Evolutionary conservation across 176 grass and related monocot species (phyloP).

Genomic region (Canna indica): DNA sequence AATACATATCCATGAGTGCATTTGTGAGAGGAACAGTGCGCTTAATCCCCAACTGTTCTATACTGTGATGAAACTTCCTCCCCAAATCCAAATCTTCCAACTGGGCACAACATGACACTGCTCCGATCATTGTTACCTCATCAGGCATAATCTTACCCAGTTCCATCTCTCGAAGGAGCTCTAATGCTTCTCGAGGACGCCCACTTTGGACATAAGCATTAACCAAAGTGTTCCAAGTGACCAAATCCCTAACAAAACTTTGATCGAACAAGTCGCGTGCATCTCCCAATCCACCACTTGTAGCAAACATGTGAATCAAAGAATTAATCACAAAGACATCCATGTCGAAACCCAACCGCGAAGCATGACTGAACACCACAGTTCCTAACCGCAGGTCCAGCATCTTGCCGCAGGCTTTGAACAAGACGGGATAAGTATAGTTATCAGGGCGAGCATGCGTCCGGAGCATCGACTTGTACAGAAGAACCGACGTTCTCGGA

Average conservation of each 20-base stretch:
- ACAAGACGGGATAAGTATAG: constrained; percentile 3
- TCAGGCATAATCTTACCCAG: constrained; percentile 16
- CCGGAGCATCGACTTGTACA: constrained; percentile 17
- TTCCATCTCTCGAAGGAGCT: constrained; percentile 36
- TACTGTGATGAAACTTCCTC: constrained; percentile 22
- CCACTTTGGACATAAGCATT: constrained; percentile 31
- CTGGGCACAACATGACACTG: constrained; percentile 22
- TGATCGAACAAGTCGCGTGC: constrained; percentile 34
- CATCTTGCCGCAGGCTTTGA: constrained; percentile 14
- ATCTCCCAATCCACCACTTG: not conserved
- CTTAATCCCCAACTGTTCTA: constrained; percentile 28
- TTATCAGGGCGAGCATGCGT: constrained; percentile 14
- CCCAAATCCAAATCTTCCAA: constrained; percentile 43
- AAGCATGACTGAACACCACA: constrained; percentile 3
- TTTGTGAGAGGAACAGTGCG: constrained; percentile 35
- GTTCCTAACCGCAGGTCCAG: not conserved
- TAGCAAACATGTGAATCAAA: not conserved
- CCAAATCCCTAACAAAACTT: constrained; percentile 29
- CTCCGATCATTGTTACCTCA: constrained; percentile 46
- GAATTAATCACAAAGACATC: constrained; percentile 15
- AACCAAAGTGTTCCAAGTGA: constrained; percentile 51
- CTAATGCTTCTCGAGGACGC: constrained; percentile 23
- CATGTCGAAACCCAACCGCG: not conserved
- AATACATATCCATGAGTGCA: constrained; percentile 49
- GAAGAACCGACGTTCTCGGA: not conserved